Conservation (phyloP, 2,329 filamentous ascomycete genomes). For the Harringtonia aguacate region DNA sequence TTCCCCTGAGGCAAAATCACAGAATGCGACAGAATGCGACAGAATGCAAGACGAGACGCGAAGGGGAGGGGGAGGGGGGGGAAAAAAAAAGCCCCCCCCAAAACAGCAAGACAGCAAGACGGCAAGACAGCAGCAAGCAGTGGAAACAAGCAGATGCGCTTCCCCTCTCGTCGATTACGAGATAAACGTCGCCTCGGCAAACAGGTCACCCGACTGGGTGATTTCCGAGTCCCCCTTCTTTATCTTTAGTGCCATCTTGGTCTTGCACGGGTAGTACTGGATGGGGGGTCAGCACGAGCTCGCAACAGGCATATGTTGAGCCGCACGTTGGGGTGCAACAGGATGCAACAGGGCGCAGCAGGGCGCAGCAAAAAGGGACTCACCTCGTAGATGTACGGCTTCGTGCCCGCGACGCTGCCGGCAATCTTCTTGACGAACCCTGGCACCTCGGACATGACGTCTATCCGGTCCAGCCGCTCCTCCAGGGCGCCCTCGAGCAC, state of each 20-base stretch:
- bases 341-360: too few species aligned
- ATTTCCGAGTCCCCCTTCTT: constrained; percentile 73
- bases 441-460: constrained; percentile 94
- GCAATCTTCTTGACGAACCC: constrained; percentile 93
- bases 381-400: constrained; percentile 97
- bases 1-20: too few species aligned
- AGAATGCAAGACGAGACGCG: too few species aligned
- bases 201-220: constrained; percentile 67
- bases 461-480: constrained; percentile 66
- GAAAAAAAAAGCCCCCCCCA: too few species aligned
- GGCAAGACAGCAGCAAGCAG: too few species aligned
- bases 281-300: neutral
- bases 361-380: constrained; percentile 16
- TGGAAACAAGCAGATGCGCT: neutral
- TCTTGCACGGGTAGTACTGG: constrained; percentile 59
- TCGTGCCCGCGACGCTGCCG: constrained; percentile 76
- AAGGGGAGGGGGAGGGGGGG: too few species aligned
- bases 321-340: too few species aligned
- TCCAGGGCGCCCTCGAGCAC: constrained; percentile 59
- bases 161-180: constrained; percentile 40
- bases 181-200: constrained; percentile 95
- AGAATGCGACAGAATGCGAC: too few species aligned
- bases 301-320: neutral
- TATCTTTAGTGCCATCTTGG: constrained; percentile 63
- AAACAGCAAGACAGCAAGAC: too few species aligned